Evolutionary conservation across 805 yeast species (phyloP).

Genomic region (Ogataea chonburiensis): DNA sequence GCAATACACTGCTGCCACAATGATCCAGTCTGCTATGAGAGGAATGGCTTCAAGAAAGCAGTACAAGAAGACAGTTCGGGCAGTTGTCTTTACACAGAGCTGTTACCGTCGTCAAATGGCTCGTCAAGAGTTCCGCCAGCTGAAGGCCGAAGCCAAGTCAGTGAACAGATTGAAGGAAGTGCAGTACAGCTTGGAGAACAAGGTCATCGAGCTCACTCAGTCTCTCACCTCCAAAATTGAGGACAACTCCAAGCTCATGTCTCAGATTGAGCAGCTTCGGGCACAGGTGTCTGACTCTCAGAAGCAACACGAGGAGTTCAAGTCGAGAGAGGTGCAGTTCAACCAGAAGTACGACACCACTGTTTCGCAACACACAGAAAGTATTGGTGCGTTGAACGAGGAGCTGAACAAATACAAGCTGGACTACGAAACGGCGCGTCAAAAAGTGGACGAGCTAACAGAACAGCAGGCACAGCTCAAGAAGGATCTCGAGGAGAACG

Average conservation of each 20-base stretch:
- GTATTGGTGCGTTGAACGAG: slow-evolving; percentile 48
- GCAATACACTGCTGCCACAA: slow-evolving; percentile 61
- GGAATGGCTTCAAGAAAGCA: slow-evolving; percentile 59
- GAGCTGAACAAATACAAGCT: slow-evolving; percentile 55
- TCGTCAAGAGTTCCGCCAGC: slow-evolving; percentile 52
- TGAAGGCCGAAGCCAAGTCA: slow-evolving; percentile 88
- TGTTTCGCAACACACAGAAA: slow-evolving; percentile 47
- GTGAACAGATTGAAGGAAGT: slow-evolving; percentile 88
- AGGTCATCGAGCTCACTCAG: slow-evolving; percentile 94
- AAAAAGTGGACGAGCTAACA: slow-evolving; percentile 58
- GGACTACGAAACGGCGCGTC: slow-evolving; percentile 57
- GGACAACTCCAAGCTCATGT: slow-evolving; percentile 72
- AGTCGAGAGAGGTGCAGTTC: slow-evolving; percentile 54
- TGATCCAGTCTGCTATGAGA: slow-evolving; percentile 73
- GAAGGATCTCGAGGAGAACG: slow-evolving; percentile 58
- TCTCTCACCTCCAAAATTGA: slow-evolving; percentile 73
- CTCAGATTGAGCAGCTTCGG: slow-evolving; percentile 57
- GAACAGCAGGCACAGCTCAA: slow-evolving; percentile 61
- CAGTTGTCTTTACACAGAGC: slow-evolving; percentile 74
- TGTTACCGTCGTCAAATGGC: slow-evolving; percentile 78
- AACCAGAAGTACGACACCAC: slow-evolving; percentile 45
- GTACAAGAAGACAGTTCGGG: slow-evolving; percentile 45
- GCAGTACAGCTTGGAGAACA: slow-evolving; percentile 90
- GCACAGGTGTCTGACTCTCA: slow-evolving; percentile 52
- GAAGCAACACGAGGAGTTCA: slow-evolving; percentile 51